Conservation (phyloP, 139 green algal species). For the Cymbomonas tetramitiformis region DNA sequence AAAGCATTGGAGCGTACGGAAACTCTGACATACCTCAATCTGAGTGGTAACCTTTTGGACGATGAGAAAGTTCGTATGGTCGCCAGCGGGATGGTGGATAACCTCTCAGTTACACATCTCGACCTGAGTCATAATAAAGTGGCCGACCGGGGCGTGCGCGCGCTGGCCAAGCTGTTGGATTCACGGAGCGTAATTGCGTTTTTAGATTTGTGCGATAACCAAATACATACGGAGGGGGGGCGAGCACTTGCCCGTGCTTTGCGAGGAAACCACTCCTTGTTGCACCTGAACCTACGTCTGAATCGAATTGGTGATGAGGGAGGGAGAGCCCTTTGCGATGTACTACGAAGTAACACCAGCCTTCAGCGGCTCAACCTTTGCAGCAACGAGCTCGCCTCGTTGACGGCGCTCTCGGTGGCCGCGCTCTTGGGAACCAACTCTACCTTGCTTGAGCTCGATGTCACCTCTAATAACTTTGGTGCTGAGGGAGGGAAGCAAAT, state of each 20-base stretch:
- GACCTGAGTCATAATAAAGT: conserved; percentile 65
- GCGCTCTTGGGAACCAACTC: conserved; percentile 33
- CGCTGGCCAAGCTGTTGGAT: conserved; percentile 59
- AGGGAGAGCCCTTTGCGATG: conserved; percentile 18
- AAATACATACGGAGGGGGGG: conserved; percentile 53
- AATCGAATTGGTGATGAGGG: conserved; percentile 62
- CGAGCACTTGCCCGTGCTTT: conserved; percentile 48
- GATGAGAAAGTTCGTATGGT: conserved; percentile 56
- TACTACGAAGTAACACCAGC: conserved; percentile 11
- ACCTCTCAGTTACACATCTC: conserved; percentile 61
- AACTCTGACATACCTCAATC: conserved; percentile 44
- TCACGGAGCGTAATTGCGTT: conserved; percentile 34
- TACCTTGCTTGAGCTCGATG: conserved; percentile 37
- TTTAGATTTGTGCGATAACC: conserved; percentile 52
- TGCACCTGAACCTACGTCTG: conserved; percentile 42
- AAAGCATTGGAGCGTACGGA: conserved; percentile 32
- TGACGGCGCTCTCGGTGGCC: conserved; percentile 24
- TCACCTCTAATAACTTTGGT: conserved; percentile 39
- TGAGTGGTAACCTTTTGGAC: conserved; percentile 51
- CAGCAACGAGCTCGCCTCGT: conserved; percentile 36
- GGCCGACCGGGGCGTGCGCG: conserved; percentile 46
- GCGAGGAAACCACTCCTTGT: conserved; percentile 31
- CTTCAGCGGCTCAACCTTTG: conserved; percentile 46
- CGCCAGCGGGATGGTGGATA: conserved; percentile 54
- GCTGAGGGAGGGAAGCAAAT: conserved; percentile 3